These are phyloP conservation scores for Eucalyptus regnans DNA, from an alignment of 345 rosid species.

Conservation along the genomic window DNA sequence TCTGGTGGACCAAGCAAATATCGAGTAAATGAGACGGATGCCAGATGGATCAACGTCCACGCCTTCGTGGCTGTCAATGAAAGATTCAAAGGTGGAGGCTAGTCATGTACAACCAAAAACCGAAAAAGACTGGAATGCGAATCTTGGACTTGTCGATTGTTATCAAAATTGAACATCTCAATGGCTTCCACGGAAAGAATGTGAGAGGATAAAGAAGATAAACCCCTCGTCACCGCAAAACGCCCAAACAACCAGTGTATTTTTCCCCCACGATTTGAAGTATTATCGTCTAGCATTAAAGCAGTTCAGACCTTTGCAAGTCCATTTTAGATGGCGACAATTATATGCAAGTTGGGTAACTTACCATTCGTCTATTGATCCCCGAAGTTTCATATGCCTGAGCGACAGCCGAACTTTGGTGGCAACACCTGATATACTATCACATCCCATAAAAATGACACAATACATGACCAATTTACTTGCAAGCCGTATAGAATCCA, in stretches of 20 bases:
- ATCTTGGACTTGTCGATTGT: not conserved
- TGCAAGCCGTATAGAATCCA: not conserved
- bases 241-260: not conserved
- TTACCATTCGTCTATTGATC: not conserved
- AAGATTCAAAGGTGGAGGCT: not conserved
- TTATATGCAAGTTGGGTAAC: not conserved
- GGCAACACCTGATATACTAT: not conserved
- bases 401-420: not conserved
- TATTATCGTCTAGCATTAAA: not conserved
- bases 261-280: not conserved
- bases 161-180: not conserved
- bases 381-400: not conserved
- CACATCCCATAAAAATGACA: not conserved
- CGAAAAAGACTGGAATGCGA: not conserved
- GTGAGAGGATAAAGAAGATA: not conserved
- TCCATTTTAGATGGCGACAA: not conserved
- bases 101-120: not conserved
- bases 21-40: not conserved
- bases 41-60: too few relatives aligned
- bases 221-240: not conserved
- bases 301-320: not conserved
- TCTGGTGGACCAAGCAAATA: not conserved
- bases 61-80: not conserved
- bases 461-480: not conserved
- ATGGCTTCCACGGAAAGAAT: not conserved